These are phyloP conservation scores for Kluyveromyces siamensis DNA, from an alignment of 805 yeast species.

Conservation along the genomic window DNA sequence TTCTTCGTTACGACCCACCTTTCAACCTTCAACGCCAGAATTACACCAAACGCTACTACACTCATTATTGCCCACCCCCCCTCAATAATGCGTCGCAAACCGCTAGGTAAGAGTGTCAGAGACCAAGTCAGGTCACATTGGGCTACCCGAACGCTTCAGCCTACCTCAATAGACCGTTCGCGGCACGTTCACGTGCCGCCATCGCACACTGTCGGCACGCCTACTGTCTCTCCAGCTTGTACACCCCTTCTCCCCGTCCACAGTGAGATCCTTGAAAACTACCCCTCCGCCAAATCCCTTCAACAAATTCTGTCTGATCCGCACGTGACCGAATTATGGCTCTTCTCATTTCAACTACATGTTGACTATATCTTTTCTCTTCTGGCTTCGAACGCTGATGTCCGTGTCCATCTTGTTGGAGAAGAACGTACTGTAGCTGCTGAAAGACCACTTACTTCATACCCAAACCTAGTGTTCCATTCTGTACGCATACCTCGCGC, in stretches of 20 bases:
- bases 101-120: not conserved
- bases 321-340: slow-evolving; percentile 30
- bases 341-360: slow-evolving; percentile 43
- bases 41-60: too few relatives aligned
- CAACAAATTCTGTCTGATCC: slow-evolving; percentile 26
- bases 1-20: too few relatives aligned
- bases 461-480: not conserved
- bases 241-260: not conserved
- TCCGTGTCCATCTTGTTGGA: slow-evolving; percentile 21
- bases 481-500: not conserved
- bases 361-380: slow-evolving; percentile 31
- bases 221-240: not conserved
- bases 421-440: slow-evolving; percentile 27
- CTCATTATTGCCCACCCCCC: too few relatives aligned
- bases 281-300: not conserved
- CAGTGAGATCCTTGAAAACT: not conserved
- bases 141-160: not conserved
- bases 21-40: too few relatives aligned
- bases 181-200: too few relatives aligned
- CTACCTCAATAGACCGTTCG: too few relatives aligned
- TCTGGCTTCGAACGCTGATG: slow-evolving; percentile 10
- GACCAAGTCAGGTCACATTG: not conserved
- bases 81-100: not conserved
- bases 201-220: too few relatives aligned
- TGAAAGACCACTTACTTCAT: not conserved